phyloP scores from a whole-genome alignment of 306 rosid species.

The Abrus precatorius region DNA sequence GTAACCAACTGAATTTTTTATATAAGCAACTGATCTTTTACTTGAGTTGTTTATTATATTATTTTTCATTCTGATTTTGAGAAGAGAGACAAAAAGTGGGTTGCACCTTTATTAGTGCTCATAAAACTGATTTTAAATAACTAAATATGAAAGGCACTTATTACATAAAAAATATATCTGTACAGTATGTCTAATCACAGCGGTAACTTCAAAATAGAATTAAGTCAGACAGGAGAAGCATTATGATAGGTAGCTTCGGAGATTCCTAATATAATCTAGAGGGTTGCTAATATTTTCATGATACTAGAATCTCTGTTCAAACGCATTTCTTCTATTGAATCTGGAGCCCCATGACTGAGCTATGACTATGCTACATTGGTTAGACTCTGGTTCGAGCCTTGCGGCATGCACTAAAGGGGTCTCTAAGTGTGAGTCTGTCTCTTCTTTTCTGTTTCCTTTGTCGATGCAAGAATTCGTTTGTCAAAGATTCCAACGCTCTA shows the following conservation, averaged over 20 bases:
- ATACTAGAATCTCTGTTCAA: conserved; percentile 53
- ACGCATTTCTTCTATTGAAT: conserved; percentile 54
- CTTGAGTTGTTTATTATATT: too few species aligned
- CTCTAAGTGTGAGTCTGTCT: conserved; percentile 38
- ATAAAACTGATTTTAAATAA: too few species aligned
- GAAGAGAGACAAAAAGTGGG: too few species aligned
- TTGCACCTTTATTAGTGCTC: too few species aligned
- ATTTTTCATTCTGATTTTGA: too few species aligned
- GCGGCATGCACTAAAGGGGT: conserved; percentile 49
- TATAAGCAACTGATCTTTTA: too few species aligned
- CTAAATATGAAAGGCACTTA: too few species aligned
- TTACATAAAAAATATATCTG: neutral
- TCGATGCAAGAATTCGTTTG: conserved; percentile 61
- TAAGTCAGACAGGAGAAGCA: conserved; percentile 36
- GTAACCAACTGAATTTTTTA: too few species aligned
- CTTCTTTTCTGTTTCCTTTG: conserved; percentile 55
- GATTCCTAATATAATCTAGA: conserved; percentile 47
- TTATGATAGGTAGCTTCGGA: conserved; percentile 24
- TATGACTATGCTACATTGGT: conserved; percentile 51
- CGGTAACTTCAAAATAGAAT: conserved; percentile 24
- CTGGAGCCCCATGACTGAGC: conserved; percentile 35
- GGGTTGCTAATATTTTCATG: conserved; percentile 46
- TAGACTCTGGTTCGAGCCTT: conserved; percentile 60
- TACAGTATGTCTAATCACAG: conserved; percentile 38
- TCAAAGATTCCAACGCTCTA: conserved; percentile 78